Conservation (phyloP, 2,329 filamentous ascomycete species). For the Lachnellula suecica region DNA sequence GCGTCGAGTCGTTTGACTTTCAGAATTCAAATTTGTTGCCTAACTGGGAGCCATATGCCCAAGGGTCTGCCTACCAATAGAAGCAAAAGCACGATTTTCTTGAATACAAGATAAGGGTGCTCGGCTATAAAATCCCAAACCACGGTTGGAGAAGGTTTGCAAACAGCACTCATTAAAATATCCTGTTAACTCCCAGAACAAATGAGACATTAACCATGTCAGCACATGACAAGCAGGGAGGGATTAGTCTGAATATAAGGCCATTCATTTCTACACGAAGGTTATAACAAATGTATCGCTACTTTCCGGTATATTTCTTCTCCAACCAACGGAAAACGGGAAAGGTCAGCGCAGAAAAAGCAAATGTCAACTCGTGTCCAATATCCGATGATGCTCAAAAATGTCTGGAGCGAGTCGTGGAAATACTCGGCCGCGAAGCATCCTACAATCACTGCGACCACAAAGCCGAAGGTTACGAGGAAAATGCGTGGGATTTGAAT, state of each 20-base stretch:
- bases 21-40: constrained; percentile 32
- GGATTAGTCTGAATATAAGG: too few species aligned
- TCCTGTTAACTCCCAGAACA: too few species aligned
- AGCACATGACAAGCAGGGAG: too few species aligned
- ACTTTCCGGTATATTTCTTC: constrained; percentile 17
- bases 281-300: too few species aligned
- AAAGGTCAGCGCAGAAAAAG: constrained; percentile 8
- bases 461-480: constrained; percentile 7
- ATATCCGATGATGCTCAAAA: constrained; percentile 66
- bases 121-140: too few species aligned
- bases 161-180: too few species aligned
- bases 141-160: too few species aligned
- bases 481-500: constrained; percentile 9
- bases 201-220: too few species aligned
- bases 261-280: too few species aligned
- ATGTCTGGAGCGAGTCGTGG: constrained; percentile 52
- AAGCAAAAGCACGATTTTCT: too few species aligned
- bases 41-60: constrained; percentile 24
- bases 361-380: constrained; percentile 45
- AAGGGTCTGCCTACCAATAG: constrained; percentile 11
- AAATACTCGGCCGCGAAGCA: constrained; percentile 11
- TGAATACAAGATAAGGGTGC: too few species aligned
- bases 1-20: constrained; percentile 28
- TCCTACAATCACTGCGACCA: constrained; percentile 10
- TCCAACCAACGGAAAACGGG: constrained; percentile 9